Evolutionary conservation across 257 asterid genomes (phyloP).

Genomic region (Euphrasia confusa): DNA sequence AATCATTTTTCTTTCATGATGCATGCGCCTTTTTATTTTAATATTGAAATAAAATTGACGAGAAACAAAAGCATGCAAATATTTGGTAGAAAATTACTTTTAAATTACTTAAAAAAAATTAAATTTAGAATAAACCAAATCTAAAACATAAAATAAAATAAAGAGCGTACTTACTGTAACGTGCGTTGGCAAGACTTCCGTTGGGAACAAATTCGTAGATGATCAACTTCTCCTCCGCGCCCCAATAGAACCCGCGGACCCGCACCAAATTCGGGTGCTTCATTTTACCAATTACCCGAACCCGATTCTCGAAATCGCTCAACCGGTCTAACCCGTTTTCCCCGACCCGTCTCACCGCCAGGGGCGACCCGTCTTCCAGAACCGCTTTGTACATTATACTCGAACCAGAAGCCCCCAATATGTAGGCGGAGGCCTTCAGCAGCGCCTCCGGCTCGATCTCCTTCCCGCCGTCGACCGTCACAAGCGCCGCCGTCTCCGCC

Average conservation of each 20-base stretch:
- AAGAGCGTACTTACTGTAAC: conserved; percentile 53
- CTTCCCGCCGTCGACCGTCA: conserved; percentile 77
- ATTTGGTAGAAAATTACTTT: too few species aligned
- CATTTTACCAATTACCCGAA: conserved; percentile 57
- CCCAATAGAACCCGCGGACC: conserved; percentile 90
- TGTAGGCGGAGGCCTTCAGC: conserved; percentile 80
- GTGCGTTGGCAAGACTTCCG: conserved; percentile 81
- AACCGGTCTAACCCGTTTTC: conserved; percentile 71
- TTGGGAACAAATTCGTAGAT: conserved; percentile 87
- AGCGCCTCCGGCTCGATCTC: conserved; percentile 70
- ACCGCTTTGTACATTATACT: conserved; percentile 92
- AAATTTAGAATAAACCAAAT: too few species aligned
- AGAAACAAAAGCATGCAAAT: too few species aligned
- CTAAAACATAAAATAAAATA: background rate
- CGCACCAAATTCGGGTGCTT: conserved; percentile 77
- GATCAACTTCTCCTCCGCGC: conserved; percentile 70
- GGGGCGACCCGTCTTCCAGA: conserved; percentile 64
- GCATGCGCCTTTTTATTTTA: too few species aligned
- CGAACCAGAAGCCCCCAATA: conserved; percentile 79
- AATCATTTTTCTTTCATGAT: too few species aligned
- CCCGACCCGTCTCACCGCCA: conserved; percentile 80
- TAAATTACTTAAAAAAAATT: too few species aligned
- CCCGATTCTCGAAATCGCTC: conserved; percentile 71
- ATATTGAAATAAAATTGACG: too few species aligned
- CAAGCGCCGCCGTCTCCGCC: conserved; percentile 42